Conservation (phyloP, 129 eudicot species). For the Saposhnikovia divaricata region DNA sequence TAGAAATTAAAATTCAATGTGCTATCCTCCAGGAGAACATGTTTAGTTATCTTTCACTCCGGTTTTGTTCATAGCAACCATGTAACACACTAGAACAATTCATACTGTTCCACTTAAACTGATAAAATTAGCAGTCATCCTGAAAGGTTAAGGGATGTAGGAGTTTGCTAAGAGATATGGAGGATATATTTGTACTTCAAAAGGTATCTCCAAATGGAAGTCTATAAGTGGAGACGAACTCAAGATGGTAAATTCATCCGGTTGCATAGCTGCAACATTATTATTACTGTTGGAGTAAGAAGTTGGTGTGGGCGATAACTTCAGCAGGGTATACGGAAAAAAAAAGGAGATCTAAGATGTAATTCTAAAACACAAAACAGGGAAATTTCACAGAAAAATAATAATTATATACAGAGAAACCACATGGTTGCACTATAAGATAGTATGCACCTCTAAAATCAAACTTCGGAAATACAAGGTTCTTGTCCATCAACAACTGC, state of each 20-base stretch:
- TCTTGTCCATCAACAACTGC: constrained; percentile 62
- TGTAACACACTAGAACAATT: not conserved
- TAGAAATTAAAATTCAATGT: not conserved
- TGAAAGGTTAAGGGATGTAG: not conserved
- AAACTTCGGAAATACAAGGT: constrained; percentile 49
- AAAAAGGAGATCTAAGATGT: not conserved
- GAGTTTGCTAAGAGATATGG: not conserved
- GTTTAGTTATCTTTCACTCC: not conserved
- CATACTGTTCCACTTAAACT: not conserved
- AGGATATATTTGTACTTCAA: not conserved
- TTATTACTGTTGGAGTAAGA: not conserved
- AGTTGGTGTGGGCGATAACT: not conserved
- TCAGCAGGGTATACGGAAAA: not conserved
- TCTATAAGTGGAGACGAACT: too few species aligned
- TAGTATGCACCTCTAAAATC: constrained; percentile 43
- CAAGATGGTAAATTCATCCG: not conserved
- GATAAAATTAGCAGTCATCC: not conserved
- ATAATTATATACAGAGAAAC: not conserved
- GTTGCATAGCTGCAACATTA: not conserved
- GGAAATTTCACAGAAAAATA: not conserved
- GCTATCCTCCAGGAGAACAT: not conserved
- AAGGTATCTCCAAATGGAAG: not conserved
- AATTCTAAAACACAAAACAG: not conserved
- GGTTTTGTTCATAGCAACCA: not conserved
- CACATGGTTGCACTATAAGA: not conserved